Evolutionary conservation across 257 asterid genomes (phyloP).

Genomic region (Fraxinus excelsior): DNA sequence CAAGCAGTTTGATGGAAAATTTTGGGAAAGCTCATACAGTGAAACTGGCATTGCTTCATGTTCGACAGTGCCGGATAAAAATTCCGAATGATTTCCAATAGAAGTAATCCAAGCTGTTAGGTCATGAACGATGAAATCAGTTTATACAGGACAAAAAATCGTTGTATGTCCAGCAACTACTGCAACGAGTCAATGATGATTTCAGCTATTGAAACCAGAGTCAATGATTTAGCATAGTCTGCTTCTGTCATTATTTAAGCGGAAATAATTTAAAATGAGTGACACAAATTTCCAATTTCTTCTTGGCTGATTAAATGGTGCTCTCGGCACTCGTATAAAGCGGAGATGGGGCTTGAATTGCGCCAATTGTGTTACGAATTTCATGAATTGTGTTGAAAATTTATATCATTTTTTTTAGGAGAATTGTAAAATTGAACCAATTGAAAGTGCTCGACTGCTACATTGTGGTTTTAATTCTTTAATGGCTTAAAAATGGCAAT

Average conservation of each 20-base stretch:
- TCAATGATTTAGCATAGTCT: neutral
- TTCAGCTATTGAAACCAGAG: neutral
- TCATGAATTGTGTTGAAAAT: too few species aligned
- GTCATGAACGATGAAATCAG: neutral
- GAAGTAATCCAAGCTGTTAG: neutral
- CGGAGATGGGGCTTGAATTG: too few species aligned
- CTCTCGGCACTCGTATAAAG: too few species aligned
- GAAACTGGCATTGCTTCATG: conserved; percentile 47
- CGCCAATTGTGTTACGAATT: too few species aligned
- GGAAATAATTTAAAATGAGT: too few species aligned
- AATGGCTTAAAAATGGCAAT: too few species aligned
- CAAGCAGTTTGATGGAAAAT: conserved; percentile 59
- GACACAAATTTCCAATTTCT: neutral
- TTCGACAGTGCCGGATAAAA: conserved; percentile 40
- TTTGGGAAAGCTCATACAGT: conserved; percentile 65
- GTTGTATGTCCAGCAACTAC: neutral
- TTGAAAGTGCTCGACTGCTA: too few species aligned
- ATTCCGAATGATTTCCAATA: conserved; percentile 22
- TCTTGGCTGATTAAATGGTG: neutral
- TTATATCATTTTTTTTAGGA: too few species aligned
- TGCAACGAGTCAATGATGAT: neutral
- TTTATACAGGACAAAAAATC: neutral
- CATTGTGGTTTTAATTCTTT: too few species aligned
- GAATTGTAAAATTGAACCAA: too few species aligned
- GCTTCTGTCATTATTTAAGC: neutral